Conservation (phyloP, 2,329 filamentous ascomycete species). For the Zymoseptoria crescenta region DNA sequence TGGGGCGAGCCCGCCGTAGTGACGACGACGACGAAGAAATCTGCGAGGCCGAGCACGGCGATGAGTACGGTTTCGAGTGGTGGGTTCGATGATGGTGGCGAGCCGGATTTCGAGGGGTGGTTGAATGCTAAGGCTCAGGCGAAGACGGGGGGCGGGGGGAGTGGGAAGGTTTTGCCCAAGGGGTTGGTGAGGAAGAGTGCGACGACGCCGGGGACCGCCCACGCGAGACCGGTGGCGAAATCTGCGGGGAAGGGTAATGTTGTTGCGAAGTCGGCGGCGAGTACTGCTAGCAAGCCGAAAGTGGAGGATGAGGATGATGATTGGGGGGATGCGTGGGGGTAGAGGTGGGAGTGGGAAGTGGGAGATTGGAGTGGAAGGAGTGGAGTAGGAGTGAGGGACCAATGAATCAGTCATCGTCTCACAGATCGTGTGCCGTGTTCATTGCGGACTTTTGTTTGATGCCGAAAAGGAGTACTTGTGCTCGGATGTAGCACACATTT, state of each 20-base stretch:
- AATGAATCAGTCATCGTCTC: too few species aligned
- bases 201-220: constrained; percentile 23
- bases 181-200: constrained; percentile 59
- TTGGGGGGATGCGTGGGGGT: constrained; percentile 34
- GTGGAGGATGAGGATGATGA: constrained; percentile 34
- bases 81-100: constrained; percentile 68
- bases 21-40: background rate
- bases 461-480: too few species aligned
- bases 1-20: constrained; percentile 15
- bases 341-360: background rate
- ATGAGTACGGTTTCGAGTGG: constrained; percentile 44
- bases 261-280: constrained; percentile 12
- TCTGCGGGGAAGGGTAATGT: constrained; percentile 4
- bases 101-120: constrained; percentile 96
- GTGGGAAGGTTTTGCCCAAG: constrained; percentile 68
- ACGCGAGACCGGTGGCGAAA: constrained; percentile 9
- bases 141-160: constrained; percentile 49
- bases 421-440: too few species aligned
- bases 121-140: constrained; percentile 74
- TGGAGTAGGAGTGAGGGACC: too few species aligned
- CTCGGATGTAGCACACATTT: too few species aligned
- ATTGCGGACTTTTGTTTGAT: too few species aligned
- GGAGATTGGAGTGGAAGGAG: too few species aligned
- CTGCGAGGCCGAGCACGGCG: constrained; percentile 61
- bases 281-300: background rate